Conservation (phyloP, 1,139 yeast genomes). For the Taphrina confusa region DNA sequence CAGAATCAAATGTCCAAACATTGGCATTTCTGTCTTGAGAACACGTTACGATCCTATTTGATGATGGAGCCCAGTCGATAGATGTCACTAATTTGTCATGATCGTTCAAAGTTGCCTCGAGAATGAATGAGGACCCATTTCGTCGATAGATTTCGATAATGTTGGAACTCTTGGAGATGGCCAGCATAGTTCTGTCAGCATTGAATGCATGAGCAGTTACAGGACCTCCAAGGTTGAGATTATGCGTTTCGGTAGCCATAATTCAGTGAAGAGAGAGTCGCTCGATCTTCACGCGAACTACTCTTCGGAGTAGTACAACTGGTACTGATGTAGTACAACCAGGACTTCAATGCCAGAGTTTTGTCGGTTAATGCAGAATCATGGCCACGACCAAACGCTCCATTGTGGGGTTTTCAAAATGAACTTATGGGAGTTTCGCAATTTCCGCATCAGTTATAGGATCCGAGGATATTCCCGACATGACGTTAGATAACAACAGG, state of each 20-base stretch:
- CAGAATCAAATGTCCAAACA: slow-evolving; percentile 77
- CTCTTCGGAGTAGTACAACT: too few species aligned
- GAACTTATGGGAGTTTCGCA: background rate
- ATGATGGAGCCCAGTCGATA: slow-evolving; percentile 75
- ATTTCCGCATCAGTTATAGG: too few species aligned
- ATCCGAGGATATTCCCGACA: too few species aligned
- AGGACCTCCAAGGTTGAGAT: slow-evolving; percentile 34
- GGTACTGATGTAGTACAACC: too few species aligned
- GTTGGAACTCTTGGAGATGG: slow-evolving; percentile 32
- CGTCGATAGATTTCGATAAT: slow-evolving; percentile 21
- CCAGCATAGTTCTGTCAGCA: slow-evolving; percentile 29
- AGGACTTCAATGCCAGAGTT: too few species aligned
- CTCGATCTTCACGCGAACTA: slow-evolving; percentile 30
- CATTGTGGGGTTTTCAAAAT: background rate
- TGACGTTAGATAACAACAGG: too few species aligned
- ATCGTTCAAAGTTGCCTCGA: slow-evolving; percentile 18
- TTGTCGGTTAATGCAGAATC: too few species aligned
- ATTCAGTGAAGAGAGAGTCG: slow-evolving; percentile 17
- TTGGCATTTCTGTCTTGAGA: slow-evolving; percentile 97
- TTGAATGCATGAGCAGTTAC: slow-evolving; percentile 38
- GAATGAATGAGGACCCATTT: slow-evolving; percentile 1
- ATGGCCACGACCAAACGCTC: too few species aligned
- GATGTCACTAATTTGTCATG: slow-evolving; percentile 96
- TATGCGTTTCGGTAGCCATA: slow-evolving; percentile 29
- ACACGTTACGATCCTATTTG: slow-evolving; percentile 91